These are phyloP conservation scores for Mitragyna speciosa DNA, from an alignment of 257 asterid genomes.

Conservation along the genomic window DNA sequence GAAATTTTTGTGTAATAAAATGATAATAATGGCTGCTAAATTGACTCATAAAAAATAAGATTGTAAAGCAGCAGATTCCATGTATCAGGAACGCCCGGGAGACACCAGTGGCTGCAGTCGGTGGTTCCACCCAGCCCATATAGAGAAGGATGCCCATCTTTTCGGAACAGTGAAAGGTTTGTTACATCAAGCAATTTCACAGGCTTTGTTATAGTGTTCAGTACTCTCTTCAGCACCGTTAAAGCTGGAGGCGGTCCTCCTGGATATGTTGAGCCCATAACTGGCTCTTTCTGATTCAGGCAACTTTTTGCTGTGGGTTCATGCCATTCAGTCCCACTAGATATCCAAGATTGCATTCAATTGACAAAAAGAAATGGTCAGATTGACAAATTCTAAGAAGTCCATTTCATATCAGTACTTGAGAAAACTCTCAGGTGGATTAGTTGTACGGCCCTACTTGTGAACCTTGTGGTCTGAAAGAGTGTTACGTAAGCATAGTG, in stretches of 20 bases:
- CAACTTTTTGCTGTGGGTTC: constrained; percentile 62
- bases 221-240: constrained; percentile 54
- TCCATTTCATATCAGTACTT: no score
- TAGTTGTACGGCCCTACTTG: no score
- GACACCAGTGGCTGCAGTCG: constrained; percentile 97
- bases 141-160: constrained; percentile 88
- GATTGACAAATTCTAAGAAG: not conserved
- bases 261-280: constrained; percentile 59
- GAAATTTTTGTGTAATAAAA: not conserved
- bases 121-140: constrained; percentile 52
- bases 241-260: constrained; percentile 67
- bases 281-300: constrained; percentile 43
- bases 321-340: constrained; percentile 70
- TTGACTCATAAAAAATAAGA: constrained; percentile 29
- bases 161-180: constrained; percentile 65
- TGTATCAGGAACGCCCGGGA: constrained; percentile 87
- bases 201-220: constrained; percentile 47
- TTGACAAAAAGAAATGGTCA: not conserved
- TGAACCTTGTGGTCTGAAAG: no score
- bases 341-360: not conserved
- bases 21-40: not conserved
- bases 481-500: no score
- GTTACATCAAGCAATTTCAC: constrained; percentile 65
- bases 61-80: constrained; percentile 76
- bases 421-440: no score